Base-by-base conservation (phyloP, 2,329 filamentous ascomycete genomes). In the Didymella pomorum region DNA sequence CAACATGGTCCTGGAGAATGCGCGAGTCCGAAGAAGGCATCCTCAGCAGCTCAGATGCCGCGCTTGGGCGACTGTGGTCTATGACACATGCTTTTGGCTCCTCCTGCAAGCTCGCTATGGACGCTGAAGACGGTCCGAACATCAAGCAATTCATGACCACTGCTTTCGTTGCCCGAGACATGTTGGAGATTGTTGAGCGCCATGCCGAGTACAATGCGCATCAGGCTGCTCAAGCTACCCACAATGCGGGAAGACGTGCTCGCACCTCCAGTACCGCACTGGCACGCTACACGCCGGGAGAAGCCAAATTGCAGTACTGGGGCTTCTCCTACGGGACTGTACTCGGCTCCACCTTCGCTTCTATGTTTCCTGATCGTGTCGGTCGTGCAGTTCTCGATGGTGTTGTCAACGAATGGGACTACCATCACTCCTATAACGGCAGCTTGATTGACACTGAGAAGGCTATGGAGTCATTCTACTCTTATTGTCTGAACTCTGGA, bases 311-410 rank as follows among this genome's bases (percentile, higher is more conserved):
- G 14, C 74, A 80, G 21, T 82, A 80, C 63, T 78, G 74, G 69
- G 82, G 82, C 4, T 76, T 82, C 54, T 80, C 78, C 7, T 84
- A 84, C 50, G 83, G 83, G 1, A 80, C 81, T 0, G 74, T 79
- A 28, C 71, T 78, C 6, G 76, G 76, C 1, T 62, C 65, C 0
- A 78, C 75, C 1, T 78, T 78, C 51, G 73, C 74, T 5, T 73
- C 72, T 26, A 76, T 79, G 74, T 77, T 71, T 43, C 75, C 76
- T 3, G 65, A 75, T 20, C 72, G 74, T n/a, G 69, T 78, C 11
- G 71, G 70, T 1, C 68, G 73, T 14, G 20, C 74, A 10, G 57
- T 77, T 8, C 63, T 84, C 0, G 82, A 84, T 61, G 81, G 80
- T 4, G 79, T 83, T 4, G 78, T 81, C 2, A 79, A 81, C 28